Percentiles rank a stretch among this genome's conserved stretches.
These are phyloP conservation scores for Vitis hybrid DNA, from an alignment of 177 flowering plant genomes.

Conservation along the genomic window DNA sequence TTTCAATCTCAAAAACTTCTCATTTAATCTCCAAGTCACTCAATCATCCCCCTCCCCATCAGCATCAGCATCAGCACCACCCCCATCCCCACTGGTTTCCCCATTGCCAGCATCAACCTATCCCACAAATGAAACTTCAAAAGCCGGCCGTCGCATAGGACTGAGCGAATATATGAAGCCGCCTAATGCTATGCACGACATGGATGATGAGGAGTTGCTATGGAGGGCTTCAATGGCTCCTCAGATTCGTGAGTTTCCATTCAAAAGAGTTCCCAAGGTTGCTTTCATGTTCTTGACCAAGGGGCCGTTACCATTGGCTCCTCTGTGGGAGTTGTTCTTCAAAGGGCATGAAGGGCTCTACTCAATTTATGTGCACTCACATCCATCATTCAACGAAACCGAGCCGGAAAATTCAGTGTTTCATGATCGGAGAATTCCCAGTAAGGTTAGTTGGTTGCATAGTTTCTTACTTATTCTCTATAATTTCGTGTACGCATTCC, in stretches of 20 bases:
- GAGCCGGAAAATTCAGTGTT: slow-evolving; percentile 27
- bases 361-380: slow-evolving; percentile 36
- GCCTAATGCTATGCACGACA: slow-evolving; percentile 27
- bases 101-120: no score
- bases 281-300: slow-evolving; percentile 40
- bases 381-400: slow-evolving; percentile 32
- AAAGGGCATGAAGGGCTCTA: slow-evolving; percentile 33
- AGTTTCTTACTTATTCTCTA: no score
- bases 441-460: slow-evolving; percentile 25
- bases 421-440: slow-evolving; percentile 37
- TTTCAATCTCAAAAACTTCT: slow-evolving; percentile 32
- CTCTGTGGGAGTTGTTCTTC: slow-evolving; percentile 41
- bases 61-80: background rate
- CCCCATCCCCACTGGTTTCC: no score
- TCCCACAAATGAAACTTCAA: no score
- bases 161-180: slow-evolving; percentile 31
- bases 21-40: slow-evolving; percentile 31
- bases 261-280: slow-evolving; percentile 26
- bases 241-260: slow-evolving; percentile 18
- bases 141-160: slow-evolving; percentile 11
- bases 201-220: slow-evolving; percentile 33
- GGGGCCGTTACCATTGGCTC: slow-evolving; percentile 32
- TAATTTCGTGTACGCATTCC: no score
- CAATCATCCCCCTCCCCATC: slow-evolving; percentile 25
- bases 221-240: slow-evolving; percentile 42